Evolutionary conservation across 331 rosid species (phyloP).

Genomic region (Prunus yedoensis): DNA sequence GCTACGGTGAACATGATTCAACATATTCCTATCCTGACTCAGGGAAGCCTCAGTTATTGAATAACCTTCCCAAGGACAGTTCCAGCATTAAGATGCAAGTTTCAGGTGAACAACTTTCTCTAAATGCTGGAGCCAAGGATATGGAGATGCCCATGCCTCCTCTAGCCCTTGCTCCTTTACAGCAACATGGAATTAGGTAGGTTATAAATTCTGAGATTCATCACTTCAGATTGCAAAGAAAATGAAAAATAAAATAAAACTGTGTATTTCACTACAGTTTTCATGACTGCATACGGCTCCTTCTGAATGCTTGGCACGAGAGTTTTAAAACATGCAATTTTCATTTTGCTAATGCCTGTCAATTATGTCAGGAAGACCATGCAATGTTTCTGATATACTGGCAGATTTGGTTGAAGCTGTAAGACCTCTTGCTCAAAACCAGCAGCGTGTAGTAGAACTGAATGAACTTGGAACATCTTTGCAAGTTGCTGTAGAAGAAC

Average conservation of each 20-base stretch:
- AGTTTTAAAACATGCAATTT: background rate
- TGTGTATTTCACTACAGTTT: background rate
- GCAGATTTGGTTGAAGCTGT: slow-evolving; percentile 80
- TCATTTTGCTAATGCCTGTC: slow-evolving; percentile 45
- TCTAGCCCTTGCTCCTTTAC: slow-evolving; percentile 77
- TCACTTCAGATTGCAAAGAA: background rate
- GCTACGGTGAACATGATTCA: slow-evolving; percentile 63
- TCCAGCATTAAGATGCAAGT: slow-evolving; percentile 44
- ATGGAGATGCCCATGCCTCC: slow-evolving; percentile 94
- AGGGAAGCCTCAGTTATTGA: slow-evolving; percentile 39
- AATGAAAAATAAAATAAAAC: background rate
- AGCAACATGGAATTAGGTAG: slow-evolving; percentile 72
- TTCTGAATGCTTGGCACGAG: background rate
- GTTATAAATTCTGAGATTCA: slow-evolving; percentile 13
- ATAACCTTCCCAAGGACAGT: slow-evolving; percentile 46
- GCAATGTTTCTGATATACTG: slow-evolving; percentile 80
- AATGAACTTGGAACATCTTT: slow-evolving; percentile 55
- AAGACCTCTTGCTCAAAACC: slow-evolving; percentile 68
- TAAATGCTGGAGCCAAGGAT: slow-evolving; percentile 52
- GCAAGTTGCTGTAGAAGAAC: slow-evolving; percentile 80
- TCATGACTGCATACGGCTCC: background rate
- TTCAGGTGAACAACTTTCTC: slow-evolving; percentile 41
- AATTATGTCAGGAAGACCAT: slow-evolving; percentile 93
- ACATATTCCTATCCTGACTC: slow-evolving; percentile 54
- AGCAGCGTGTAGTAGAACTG: slow-evolving; percentile 59